Base-by-base conservation (phyloP, 148 eudicot species). In the Mesembryanthemum crystallinum region DNA sequence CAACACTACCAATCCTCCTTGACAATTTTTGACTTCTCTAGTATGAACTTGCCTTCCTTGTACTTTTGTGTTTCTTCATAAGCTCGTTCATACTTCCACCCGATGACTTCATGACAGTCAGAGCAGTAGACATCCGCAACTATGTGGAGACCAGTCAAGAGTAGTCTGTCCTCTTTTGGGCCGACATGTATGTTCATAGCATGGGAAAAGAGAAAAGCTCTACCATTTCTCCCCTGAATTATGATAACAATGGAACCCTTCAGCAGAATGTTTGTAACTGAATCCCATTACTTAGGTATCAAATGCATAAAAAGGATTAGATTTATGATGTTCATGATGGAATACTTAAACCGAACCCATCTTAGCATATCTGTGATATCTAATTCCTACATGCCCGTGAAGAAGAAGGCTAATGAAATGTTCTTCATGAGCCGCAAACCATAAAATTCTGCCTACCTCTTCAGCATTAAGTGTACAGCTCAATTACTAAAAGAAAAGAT, bases 71-170 rank as follows among this genome's bases (percentile, higher is more conserved):
- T 62, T 79, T 83, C 86, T 71, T 90, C 95, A 58, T 90, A 92
- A 64, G 95, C 95, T 72, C 92, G 81, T 72, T 82, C 89, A 51
- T 92, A 92, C 78, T 87, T 92, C 97, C 97, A 92, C 37, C 97
- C 97, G 60, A 92, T 76, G 24, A 90, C 89, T 75, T 90, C 88
- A 20, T 55, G 83, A 71, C 95, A 92, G 60, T 92, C 97, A n/a
- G 72, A 30, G 67, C 97, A 92, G 49, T 76, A 77, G 67, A 90
- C 84, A 85, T 92, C 97, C n/a, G 92, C 92, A 60, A 90, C 92
- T 13, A 89, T 90, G 80, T 92, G 92, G 54, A 92, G 90, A 64
- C 97, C 97, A 28, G 95, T 92, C 90, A 88, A 76, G 67, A 92
- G 92, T 27, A 84, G 85, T 75, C 95, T 85, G 75, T 92, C 97